Percentiles rank a stretch among this genome's conserved stretches.
phyloP scores from a whole-genome alignment of 2,329 filamentous ascomycete species.

The Fusarium kyushuense region DNA sequence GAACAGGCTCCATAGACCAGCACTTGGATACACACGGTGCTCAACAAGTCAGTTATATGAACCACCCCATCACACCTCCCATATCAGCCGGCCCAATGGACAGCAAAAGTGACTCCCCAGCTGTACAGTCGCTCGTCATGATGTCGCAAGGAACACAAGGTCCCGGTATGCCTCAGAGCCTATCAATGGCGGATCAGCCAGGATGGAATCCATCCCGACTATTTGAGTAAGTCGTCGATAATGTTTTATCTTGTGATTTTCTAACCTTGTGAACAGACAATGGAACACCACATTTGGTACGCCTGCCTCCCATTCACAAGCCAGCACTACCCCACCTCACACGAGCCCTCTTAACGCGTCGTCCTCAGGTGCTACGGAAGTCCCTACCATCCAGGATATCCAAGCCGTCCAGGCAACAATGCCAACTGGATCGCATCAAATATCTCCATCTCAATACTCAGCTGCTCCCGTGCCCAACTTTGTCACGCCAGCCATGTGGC shows the following conservation, averaged over 20 bases:
- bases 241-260: not conserved
- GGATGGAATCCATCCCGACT: slow-evolving; percentile 89
- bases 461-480: slow-evolving; percentile 67
- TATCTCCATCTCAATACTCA: slow-evolving; percentile 65
- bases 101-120: slow-evolving; percentile 81
- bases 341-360: slow-evolving; percentile 65
- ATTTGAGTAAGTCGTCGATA: slow-evolving; percentile 79
- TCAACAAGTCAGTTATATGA: slow-evolving; percentile 74
- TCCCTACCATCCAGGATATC: slow-evolving; percentile 66
- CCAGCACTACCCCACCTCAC: slow-evolving; percentile 55
- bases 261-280: slow-evolving; percentile 72
- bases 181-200: slow-evolving; percentile 72
- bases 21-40: slow-evolving; percentile 65
- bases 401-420: slow-evolving; percentile 61
- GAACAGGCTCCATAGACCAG: slow-evolving; percentile 65
- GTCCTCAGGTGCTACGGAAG: slow-evolving; percentile 66
- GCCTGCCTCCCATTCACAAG: slow-evolving; percentile 56
- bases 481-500: slow-evolving; percentile 79
- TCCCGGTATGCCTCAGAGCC: slow-evolving; percentile 63
- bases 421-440: slow-evolving; percentile 59
- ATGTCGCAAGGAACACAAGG: slow-evolving; percentile 72
- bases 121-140: slow-evolving; percentile 78
- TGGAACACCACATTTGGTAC: slow-evolving; percentile 96
- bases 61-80: slow-evolving; percentile 83
- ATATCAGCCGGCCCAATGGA: slow-evolving; percentile 79